Percentiles rank a stretch among this genome's conserved stretches.
phyloP scores from a whole-genome alignment of 495 filamentous ascomycete species.

The Venustampulla echinocandica region DNA sequence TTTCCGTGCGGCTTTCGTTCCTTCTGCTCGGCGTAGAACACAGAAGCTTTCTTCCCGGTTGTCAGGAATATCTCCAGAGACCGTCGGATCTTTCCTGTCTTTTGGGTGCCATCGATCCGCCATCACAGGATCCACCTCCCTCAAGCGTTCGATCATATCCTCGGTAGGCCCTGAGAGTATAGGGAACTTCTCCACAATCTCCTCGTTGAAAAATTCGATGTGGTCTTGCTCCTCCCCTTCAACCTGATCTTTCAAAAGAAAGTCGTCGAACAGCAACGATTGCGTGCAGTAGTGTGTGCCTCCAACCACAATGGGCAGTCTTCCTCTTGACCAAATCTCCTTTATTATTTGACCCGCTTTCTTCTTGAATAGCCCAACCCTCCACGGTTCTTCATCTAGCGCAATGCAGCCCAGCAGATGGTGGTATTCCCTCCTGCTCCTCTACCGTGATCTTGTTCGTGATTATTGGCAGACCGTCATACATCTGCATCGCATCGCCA shows the following conservation, averaged over 20 bases:
- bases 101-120: constrained; percentile 90
- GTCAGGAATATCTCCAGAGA: constrained; percentile 83
- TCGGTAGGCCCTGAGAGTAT: constrained; percentile 65
- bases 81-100: constrained; percentile 75
- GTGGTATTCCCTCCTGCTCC: constrained; percentile 78
- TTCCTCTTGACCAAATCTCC: constrained; percentile 67
- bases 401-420: constrained; percentile 76
- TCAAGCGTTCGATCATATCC: constrained; percentile 59
- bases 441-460: constrained; percentile 79
- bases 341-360: constrained; percentile 61
- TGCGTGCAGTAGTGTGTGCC: constrained; percentile 95
- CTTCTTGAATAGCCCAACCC: constrained; percentile 60
- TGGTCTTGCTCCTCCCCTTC: constrained; percentile 22
- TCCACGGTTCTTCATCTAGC: constrained; percentile 69
- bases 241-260: no score
- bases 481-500: constrained; percentile 98
- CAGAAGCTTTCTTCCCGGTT: constrained; percentile 70
- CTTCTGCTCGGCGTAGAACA: constrained; percentile 73
- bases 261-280: constrained; percentile 71
- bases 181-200: constrained; percentile 43
- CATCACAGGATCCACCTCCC: constrained; percentile 79
- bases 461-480: constrained; percentile 83
- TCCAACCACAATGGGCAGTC: constrained; percentile 83
- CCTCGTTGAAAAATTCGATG: no score
- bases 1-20: no score